Evolutionary conservation across 345 rosid species (phyloP).

Genomic region (Corchorus capsularis): DNA sequence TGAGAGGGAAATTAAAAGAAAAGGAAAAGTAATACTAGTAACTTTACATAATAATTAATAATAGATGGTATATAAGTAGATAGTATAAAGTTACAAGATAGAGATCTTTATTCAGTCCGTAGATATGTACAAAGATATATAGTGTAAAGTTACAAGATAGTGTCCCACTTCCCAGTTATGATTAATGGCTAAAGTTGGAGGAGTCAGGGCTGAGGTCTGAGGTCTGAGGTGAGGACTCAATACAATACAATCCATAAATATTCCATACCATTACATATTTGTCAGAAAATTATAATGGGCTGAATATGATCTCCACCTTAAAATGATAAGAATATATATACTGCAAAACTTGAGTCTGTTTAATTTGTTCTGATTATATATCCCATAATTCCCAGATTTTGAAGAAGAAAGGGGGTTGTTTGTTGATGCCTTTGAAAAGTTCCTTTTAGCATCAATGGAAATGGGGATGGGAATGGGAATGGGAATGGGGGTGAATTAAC

Average conservation of each 20-base stretch:
- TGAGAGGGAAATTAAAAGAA: background rate
- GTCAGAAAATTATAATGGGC: background rate
- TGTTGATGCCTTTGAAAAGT: constrained; percentile 11
- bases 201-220: background rate
- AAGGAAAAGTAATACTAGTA: background rate
- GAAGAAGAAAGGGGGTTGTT: background rate
- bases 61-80: too few relatives aligned
- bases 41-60: too few relatives aligned
- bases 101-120: background rate
- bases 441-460: constrained; percentile 5
- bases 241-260: background rate
- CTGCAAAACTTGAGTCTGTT: too few relatives aligned
- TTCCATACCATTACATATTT: background rate
- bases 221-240: background rate
- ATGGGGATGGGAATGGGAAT: background rate
- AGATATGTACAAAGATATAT: background rate
- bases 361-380: too few relatives aligned
- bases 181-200: constrained; percentile 4
- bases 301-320: background rate
- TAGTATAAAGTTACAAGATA: background rate
- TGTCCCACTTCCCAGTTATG: background rate
- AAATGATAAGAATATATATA: background rate
- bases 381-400: background rate
- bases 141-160: too few relatives aligned
- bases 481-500: background rate